These are phyloP conservation scores for Monosporascus ibericus DNA, from an alignment of 2,329 filamentous ascomycete species.

Conservation along the genomic window DNA sequence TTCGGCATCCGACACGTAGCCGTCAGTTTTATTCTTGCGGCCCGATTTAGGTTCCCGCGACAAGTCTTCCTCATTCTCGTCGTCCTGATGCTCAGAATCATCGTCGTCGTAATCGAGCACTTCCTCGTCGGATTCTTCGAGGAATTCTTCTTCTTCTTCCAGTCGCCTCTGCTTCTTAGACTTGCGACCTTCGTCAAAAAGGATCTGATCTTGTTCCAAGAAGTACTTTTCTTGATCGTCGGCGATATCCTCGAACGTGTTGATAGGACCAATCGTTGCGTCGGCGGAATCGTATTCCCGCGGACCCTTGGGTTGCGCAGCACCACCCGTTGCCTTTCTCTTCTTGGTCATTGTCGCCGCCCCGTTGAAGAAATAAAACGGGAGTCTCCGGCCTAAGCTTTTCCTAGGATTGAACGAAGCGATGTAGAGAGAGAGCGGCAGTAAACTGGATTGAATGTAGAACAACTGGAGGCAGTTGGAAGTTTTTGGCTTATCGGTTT, in stretches of 20 bases:
- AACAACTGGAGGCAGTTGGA: background rate
- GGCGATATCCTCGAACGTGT: slow-evolving; percentile 75
- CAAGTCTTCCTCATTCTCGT: slow-evolving; percentile 44
- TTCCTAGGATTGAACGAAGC: background rate
- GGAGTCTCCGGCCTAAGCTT: background rate
- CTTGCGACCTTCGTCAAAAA: slow-evolving; percentile 74
- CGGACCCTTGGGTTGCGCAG: slow-evolving; percentile 40
- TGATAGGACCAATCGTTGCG: slow-evolving; percentile 55
- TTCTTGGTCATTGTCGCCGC: slow-evolving; percentile 51
- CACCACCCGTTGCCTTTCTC: slow-evolving; percentile 60
- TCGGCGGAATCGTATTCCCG: slow-evolving; percentile 50
- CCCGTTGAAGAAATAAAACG: background rate
- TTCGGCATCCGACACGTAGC: slow-evolving; percentile 34
- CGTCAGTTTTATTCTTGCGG: slow-evolving; percentile 17
- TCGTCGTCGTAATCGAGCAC: slow-evolving; percentile 45
- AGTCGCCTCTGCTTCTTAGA: slow-evolving; percentile 70
- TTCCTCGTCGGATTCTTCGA: slow-evolving; percentile 59
- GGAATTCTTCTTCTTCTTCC: slow-evolving; percentile 57
- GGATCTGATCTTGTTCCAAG: slow-evolving; percentile 75
- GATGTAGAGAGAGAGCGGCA: too few relatives aligned
- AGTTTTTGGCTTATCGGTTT: background rate
- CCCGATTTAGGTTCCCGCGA: slow-evolving; percentile 21
- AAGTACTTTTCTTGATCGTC: slow-evolving; percentile 95
- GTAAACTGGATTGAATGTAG: background rate
- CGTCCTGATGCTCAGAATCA: slow-evolving; percentile 32